Conservation (phyloP, 768 basidiomycete species). For the Cantharellus cinnabarinus region DNA sequence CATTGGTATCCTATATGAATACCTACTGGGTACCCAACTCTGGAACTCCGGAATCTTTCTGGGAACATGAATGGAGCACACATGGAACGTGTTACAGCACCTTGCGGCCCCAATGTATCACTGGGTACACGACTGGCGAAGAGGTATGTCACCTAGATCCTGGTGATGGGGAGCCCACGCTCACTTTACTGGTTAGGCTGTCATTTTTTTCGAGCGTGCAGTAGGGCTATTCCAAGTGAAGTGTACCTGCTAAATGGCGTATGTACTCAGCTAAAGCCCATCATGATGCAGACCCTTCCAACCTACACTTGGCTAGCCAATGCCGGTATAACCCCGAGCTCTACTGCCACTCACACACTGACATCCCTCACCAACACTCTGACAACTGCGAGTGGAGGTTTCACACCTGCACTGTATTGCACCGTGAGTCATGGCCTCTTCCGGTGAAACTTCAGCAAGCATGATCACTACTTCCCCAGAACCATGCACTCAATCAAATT, state of each 20-base stretch:
- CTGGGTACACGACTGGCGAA: constrained; percentile 7
- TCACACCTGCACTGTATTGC: constrained; percentile 32
- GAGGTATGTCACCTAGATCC: constrained; percentile 12
- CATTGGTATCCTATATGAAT: constrained; percentile 13
- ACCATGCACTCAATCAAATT: neutral
- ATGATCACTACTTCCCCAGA: neutral
- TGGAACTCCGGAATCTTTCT: neutral
- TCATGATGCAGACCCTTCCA: too few relatives aligned
- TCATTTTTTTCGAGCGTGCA: too few relatives aligned
- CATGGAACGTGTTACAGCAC: constrained; percentile 16
- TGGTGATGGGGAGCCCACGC: neutral
- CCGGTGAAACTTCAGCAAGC: neutral
- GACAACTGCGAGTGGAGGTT: constrained; percentile 14
- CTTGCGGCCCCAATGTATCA: constrained; percentile 13
- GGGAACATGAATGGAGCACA: constrained; percentile 13
- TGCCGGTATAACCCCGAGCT: constrained; percentile 57
- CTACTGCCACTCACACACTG: constrained; percentile 36
- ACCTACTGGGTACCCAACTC: neutral
- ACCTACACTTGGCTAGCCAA: constrained; percentile 52
- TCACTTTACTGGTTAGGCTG: too few relatives aligned
- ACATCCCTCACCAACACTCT: constrained; percentile 21
- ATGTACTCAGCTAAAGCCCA: too few relatives aligned
- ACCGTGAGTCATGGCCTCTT: constrained; percentile 10
- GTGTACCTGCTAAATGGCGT: too few relatives aligned
- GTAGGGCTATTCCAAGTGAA: too few relatives aligned